Conservation (phyloP, 2,329 filamentous ascomycete genomes). For the Stromatinia cepivora region DNA sequence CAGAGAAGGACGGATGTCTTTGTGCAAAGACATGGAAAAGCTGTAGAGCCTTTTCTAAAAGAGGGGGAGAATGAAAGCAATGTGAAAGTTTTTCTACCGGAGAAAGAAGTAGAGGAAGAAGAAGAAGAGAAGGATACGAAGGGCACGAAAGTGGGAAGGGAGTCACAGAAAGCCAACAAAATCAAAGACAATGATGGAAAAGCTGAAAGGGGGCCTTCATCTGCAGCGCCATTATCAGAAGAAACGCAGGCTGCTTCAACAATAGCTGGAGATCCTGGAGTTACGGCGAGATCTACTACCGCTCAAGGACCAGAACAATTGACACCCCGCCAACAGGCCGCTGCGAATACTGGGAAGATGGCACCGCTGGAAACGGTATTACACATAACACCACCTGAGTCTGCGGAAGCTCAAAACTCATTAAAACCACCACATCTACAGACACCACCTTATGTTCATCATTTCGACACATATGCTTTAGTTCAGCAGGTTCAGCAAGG, state of each 20-base stretch:
- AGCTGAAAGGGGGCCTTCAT: conserved; percentile 24
- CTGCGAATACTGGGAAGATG: conserved; percentile 40
- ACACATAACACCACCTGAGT: conserved; percentile 48
- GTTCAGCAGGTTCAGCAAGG: conserved; percentile 74
- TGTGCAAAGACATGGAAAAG: conserved; percentile 59
- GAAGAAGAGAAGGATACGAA: conserved; percentile 23
- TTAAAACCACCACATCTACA: conserved; percentile 65
- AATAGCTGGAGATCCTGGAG: conserved; percentile 32
- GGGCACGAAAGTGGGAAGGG: conserved; percentile 13
- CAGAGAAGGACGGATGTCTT: conserved; percentile 47
- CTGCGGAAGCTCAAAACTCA: conserved; percentile 42
- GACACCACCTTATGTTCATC: conserved; percentile 82
- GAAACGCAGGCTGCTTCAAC: conserved; percentile 34
- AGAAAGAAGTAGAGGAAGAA: conserved; percentile 24
- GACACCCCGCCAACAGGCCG: conserved; percentile 34
- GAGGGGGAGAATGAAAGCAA: conserved; percentile 38
- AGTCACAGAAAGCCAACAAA: conserved; percentile 13
- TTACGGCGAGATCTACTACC: conserved; percentile 1
- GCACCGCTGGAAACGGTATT: conserved; percentile 54
- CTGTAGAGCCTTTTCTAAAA: conserved; percentile 53
- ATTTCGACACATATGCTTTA: conserved; percentile 92
- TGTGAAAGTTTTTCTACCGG: conserved; percentile 26
- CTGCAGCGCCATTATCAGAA: conserved; percentile 33
- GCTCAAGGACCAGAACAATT: conserved; percentile 20
- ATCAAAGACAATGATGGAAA: conserved; percentile 11